Percentiles rank a stretch among this genome's conserved stretches.
Evolutionary conservation across 345 rosid genomes (phyloP).

Genomic region (Geranium rotundifolium): DNA sequence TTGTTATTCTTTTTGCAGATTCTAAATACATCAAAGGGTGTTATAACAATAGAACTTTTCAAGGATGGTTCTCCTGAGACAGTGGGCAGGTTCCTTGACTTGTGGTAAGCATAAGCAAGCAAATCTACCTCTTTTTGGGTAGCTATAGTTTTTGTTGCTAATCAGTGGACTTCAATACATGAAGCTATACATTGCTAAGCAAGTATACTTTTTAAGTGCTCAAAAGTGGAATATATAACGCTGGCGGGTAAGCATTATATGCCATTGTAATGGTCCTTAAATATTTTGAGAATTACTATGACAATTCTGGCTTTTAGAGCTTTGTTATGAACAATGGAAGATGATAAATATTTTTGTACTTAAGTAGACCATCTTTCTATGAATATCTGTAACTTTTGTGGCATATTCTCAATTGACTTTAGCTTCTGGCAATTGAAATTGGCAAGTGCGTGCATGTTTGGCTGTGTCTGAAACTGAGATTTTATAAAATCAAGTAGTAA

Average conservation of each 20-base stretch:
- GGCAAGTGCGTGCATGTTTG: background rate
- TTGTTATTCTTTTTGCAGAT: conserved; percentile 25
- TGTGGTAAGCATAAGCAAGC: conserved; percentile 33
- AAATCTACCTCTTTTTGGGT: background rate
- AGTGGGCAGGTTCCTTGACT: conserved; percentile 70
- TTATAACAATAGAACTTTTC: conserved; percentile 50
- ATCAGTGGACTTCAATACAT: background rate
- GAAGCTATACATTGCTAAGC: background rate
- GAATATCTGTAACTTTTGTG: background rate
- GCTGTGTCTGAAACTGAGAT: too few relatives aligned
- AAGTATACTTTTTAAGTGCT: background rate
- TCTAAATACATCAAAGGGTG: conserved; percentile 70
- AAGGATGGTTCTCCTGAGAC: conserved; percentile 64
- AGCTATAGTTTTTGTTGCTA: background rate
- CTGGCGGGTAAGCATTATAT: background rate
- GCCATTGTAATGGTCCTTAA: background rate
- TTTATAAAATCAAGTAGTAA: background rate
- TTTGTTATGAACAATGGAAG: background rate
- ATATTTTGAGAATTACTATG: background rate
- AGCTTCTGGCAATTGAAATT: background rate
- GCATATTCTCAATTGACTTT: background rate
- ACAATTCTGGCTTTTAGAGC: background rate
- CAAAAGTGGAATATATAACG: background rate
- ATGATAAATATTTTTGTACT: background rate
- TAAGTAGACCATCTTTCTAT: background rate